phyloP scores from a whole-genome alignment of 2,329 filamentous ascomycete genomes.

The Boeremia exigua region DNA sequence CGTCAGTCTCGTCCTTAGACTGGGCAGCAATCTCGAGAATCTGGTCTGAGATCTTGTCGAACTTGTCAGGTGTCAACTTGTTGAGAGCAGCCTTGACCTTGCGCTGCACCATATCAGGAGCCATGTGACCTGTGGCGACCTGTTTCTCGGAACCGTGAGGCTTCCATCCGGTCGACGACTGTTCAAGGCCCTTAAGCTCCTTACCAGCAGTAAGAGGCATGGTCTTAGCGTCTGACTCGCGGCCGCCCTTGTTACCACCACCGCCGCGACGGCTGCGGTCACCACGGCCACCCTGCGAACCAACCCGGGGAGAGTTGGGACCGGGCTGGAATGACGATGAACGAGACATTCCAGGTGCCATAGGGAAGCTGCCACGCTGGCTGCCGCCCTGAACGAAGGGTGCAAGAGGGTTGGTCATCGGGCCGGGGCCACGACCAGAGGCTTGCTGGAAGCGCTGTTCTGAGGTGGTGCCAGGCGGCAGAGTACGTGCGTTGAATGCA shows the following conservation, averaged over 20 bases:
- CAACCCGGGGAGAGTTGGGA: conserved; percentile 74
- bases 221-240: conserved; percentile 69
- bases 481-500: conserved; percentile 56
- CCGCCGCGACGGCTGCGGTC: conserved; percentile 67
- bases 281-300: conserved; percentile 61
- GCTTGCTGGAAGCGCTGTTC: conserved; percentile 68
- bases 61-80: conserved; percentile 99
- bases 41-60: conserved; percentile 92
- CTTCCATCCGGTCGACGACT: conserved; percentile 85
- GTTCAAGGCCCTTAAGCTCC: conserved; percentile 79
- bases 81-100: conserved; percentile 99
- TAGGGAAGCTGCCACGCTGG: conserved; percentile 64
- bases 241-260: conserved; percentile 64
- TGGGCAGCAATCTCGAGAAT: conserved; percentile 92
- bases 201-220: conserved; percentile 90
- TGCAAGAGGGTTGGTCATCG: conserved; percentile 61
- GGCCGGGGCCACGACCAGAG: conserved; percentile 32
- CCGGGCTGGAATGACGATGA: conserved; percentile 66
- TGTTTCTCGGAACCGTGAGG: conserved; percentile 62
- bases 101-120: conserved; percentile 92
- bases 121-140: conserved; percentile 60
- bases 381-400: conserved; percentile 61
- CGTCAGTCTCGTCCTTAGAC: conserved; percentile 93
- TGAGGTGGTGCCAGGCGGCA: conserved; percentile 79
- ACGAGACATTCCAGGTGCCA: conserved; percentile 66